Conservation (phyloP, 2,329 filamentous ascomycete species). For the Phoma sp. region DNA sequence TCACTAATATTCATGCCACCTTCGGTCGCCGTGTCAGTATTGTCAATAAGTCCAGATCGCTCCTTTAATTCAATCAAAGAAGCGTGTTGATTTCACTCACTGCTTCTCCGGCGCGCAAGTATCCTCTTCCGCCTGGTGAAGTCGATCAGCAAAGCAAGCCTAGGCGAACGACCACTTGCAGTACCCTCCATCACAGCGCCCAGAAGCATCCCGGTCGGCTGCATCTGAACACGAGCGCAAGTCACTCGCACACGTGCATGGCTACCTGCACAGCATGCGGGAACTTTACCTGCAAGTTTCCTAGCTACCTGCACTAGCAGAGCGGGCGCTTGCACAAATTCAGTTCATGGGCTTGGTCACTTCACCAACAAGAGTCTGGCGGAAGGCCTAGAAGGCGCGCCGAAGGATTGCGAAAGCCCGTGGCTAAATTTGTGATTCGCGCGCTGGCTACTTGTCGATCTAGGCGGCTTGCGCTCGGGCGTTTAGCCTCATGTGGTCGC, state of each 20-base stretch:
- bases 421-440: slow-evolving; percentile 3
- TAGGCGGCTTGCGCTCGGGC: slow-evolving; percentile 1
- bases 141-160: slow-evolving; percentile 2
- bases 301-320: neutral
- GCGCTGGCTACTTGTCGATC: slow-evolving; percentile 2
- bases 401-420: slow-evolving; percentile 9
- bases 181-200: neutral
- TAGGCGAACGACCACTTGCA: neutral
- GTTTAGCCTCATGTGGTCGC: neutral
- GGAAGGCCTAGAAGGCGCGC: slow-evolving; percentile 7
- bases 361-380: neutral
- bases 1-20: neutral
- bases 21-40: neutral
- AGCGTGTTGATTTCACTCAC: neutral
- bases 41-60: neutral
- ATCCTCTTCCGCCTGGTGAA: neutral
- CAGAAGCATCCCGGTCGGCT: neutral
- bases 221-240: slow-evolving; percentile 10
- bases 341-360: neutral
- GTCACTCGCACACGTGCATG: slow-evolving; percentile 18
- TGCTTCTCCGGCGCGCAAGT: neutral
- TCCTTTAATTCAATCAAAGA: neutral
- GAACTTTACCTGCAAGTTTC: slow-evolving; percentile 1
- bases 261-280: neutral
- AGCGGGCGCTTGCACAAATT: slow-evolving; percentile 10